Evolutionary conservation across 2,329 filamentous ascomycete genomes (phyloP), one percentile per base, ranked within the genome.

Genomic region (Xylaria sp.): DNA sequence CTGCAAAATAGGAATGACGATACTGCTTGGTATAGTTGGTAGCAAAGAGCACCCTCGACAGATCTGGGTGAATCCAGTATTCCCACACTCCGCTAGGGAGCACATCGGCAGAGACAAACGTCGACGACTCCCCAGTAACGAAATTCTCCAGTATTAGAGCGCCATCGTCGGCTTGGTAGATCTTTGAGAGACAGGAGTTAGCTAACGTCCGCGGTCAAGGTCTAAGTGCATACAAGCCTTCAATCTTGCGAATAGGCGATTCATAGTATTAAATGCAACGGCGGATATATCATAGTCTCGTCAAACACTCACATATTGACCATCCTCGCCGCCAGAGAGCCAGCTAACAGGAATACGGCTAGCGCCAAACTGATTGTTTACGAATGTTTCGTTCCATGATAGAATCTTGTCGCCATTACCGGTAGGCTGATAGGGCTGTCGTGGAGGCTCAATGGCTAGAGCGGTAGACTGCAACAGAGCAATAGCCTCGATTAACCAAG

Each of bases 1-100:
- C 85, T 41, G 90, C 86, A 76, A 89, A 90, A 79, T 89, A 92
- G 6, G 90, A 90, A 79, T 91, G 82, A 1, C 90, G 87, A 75
- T 92, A 92, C 76, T 90, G 86, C 78, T 91, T 90, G 15, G 88
- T 92, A 77, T 88, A 85, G 74, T 92, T 92, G 63, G 88, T 84
- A 1, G 89, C 84, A 80, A 90, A 88, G 20, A 92, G 80, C 0
- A 92, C 84, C 62, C 85, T 85, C 25, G 83, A 84, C 7, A 86
- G 82, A 74, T 91, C 88, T 1, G 87, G 80, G 49, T 87, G 88
- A 71, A 92, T 89, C 80, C 84, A 89, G 77, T 89, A 91, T 52
- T 88, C 86, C 69, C 81, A 81, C 67, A 86, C 82, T 61, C 85
- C 84, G 1, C 82, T 78, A 0, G 89, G 89, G 1, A 92, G 83